phyloP scores from a whole-genome alignment of 2,329 filamentous ascomycete genomes.

The Fusarium verrucosum region DNA sequence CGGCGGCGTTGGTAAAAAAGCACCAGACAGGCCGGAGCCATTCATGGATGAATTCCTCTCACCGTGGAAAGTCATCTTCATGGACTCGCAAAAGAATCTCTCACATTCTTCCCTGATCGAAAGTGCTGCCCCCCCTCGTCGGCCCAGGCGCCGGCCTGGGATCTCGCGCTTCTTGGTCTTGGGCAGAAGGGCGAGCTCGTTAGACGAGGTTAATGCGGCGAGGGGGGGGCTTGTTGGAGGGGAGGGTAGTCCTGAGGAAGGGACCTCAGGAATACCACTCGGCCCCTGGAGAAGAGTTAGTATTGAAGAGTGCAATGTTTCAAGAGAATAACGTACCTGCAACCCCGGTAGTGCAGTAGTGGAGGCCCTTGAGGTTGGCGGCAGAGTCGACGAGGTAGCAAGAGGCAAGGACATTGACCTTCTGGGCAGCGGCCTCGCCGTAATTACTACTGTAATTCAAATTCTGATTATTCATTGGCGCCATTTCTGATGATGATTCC shows the following conservation, averaged over 20 bases:
- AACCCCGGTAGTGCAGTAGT: constrained; percentile 94
- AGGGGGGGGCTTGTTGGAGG: constrained; percentile 90
- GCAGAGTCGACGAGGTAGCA: constrained; percentile 86
- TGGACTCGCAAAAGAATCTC: constrained; percentile 99
- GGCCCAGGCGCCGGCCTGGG: constrained; percentile 56
- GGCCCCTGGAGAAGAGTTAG: constrained; percentile 64
- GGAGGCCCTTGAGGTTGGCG: constrained; percentile 80
- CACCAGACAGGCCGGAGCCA: constrained; percentile 89
- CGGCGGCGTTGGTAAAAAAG: constrained; percentile 65
- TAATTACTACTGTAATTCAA: constrained; percentile 80
- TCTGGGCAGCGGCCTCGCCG: constrained; percentile 71
- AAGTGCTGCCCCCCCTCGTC: constrained; percentile 91
- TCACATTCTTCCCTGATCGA: constrained; percentile 99
- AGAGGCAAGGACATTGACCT: constrained; percentile 84
- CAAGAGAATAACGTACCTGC: constrained; percentile 66
- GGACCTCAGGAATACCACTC: constrained; percentile 97
- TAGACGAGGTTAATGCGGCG: constrained; percentile 74
- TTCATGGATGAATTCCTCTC: constrained; percentile 81
- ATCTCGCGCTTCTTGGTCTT: constrained; percentile 61
- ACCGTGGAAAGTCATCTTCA: constrained; percentile 94
- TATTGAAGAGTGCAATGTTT: not conserved
- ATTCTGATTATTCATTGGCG: constrained; percentile 76
- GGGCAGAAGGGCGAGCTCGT: constrained; percentile 71
- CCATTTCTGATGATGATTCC: constrained; percentile 56
- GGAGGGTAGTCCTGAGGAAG: constrained; percentile 83